These are phyloP conservation scores for Aspergillus avenaceus DNA, from an alignment of 495 filamentous ascomycete genomes.

Conservation along the genomic window DNA sequence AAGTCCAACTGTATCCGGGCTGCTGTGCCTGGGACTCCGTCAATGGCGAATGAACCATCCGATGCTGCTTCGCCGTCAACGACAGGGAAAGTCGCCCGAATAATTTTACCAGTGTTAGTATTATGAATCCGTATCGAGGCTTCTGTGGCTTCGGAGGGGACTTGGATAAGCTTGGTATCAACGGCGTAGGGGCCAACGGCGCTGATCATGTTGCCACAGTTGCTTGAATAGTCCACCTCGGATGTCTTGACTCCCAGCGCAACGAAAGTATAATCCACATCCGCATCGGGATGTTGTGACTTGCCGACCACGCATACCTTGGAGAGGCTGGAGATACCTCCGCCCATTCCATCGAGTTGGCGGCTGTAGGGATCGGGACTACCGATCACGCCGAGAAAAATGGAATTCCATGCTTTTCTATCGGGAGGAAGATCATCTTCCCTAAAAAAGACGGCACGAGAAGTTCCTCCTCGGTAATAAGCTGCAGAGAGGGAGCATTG, in stretches of 20 bases:
- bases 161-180: slow-evolving; percentile 46
- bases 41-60: slow-evolving; percentile 57
- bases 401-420: slow-evolving; percentile 44
- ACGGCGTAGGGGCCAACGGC: slow-evolving; percentile 64
- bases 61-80: slow-evolving; percentile 44
- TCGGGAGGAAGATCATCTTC: slow-evolving; percentile 47
- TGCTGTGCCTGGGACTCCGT: slow-evolving; percentile 60
- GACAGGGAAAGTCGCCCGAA: slow-evolving; percentile 46
- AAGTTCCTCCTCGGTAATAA: slow-evolving; percentile 72
- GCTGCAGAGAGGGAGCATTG: slow-evolving; percentile 51
- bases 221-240: slow-evolving; percentile 60
- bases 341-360: slow-evolving; percentile 70
- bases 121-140: slow-evolving; percentile 46
- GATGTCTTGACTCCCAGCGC: slow-evolving; percentile 58
- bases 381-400: slow-evolving; percentile 62
- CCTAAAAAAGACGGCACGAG: slow-evolving; percentile 62
- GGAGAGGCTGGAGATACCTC: slow-evolving; percentile 63
- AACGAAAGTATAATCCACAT: slow-evolving; percentile 72
- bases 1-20: slow-evolving; percentile 60
- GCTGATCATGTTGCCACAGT: slow-evolving; percentile 71
- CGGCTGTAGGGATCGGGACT: slow-evolving; percentile 65
- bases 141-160: neutral
- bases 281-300: slow-evolving; percentile 45
- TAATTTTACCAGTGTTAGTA: slow-evolving; percentile 51
- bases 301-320: slow-evolving; percentile 64